These are phyloP conservation scores for Nemania sp. DNA, from an alignment of 2,329 filamentous ascomycete genomes.

Conservation along the genomic window DNA sequence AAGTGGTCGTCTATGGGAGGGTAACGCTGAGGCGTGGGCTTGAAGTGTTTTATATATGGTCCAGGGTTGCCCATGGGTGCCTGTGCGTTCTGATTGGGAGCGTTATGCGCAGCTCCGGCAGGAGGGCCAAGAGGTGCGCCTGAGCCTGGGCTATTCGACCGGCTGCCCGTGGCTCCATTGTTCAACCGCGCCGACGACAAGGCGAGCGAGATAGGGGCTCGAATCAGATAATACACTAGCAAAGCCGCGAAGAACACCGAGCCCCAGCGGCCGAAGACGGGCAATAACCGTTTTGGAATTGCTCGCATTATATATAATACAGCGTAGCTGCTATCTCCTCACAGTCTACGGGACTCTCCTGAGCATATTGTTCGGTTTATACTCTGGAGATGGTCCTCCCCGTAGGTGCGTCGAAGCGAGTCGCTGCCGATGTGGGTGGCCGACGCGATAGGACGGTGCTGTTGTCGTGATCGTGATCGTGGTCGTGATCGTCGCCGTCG, in stretches of 20 bases:
- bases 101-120: slow-evolving; percentile 22
- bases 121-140: slow-evolving; percentile 20
- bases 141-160: slow-evolving; percentile 10
- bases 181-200: slow-evolving; percentile 22
- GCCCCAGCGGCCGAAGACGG: slow-evolving; percentile 39
- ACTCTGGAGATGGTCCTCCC: slow-evolving; percentile 4
- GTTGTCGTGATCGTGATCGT: not conserved
- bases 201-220: slow-evolving; percentile 35
- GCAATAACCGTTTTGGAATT: slow-evolving; percentile 38
- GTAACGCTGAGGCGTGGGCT: slow-evolving; percentile 37
- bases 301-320: slow-evolving; percentile 34
- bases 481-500: not conserved
- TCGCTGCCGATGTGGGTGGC: not conserved
- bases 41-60: slow-evolving; percentile 40
- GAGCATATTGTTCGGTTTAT: slow-evolving; percentile 35
- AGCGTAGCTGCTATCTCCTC: slow-evolving; percentile 34
- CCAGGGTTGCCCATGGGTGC: slow-evolving; percentile 23
- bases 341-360: slow-evolving; percentile 25
- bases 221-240: slow-evolving; percentile 40
- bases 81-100: slow-evolving; percentile 32
- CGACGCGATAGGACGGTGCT: slow-evolving; percentile 3
- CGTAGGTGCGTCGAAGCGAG: slow-evolving; percentile 21
- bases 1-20: slow-evolving; percentile 46
- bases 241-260: slow-evolving; percentile 39
- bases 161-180: slow-evolving; percentile 8